Evolutionary conservation across 805 yeast genomes (phyloP).

Genomic region (Candida sphagnicola): DNA sequence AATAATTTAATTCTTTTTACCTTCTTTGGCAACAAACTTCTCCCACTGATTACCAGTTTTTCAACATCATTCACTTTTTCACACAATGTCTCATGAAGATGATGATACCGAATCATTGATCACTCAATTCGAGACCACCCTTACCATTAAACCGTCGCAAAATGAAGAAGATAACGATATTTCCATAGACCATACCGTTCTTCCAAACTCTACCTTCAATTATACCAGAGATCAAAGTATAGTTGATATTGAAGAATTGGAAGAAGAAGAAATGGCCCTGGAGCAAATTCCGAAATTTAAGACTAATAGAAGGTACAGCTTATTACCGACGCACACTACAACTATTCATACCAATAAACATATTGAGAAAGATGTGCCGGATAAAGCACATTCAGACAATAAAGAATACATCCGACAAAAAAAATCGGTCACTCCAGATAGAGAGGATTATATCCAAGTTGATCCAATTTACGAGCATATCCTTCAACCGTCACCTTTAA

Average conservation of each 20-base stretch:
- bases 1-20: too few species aligned
- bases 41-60: too few species aligned
- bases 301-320: slow-evolving; percentile 26
- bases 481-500: slow-evolving; percentile 30
- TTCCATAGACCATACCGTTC: slow-evolving; percentile 38
- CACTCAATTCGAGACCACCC: slow-evolving; percentile 42
- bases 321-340: slow-evolving; percentile 21
- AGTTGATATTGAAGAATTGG: slow-evolving; percentile 30
- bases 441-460: slow-evolving; percentile 11
- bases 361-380: slow-evolving; percentile 7
- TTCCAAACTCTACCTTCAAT: slow-evolving; percentile 22
- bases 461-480: slow-evolving; percentile 22
- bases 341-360: slow-evolving; percentile 7
- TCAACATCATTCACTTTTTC: too few species aligned
- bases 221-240: slow-evolving; percentile 28
- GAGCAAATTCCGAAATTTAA: slow-evolving; percentile 36
- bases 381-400: slow-evolving; percentile 5
- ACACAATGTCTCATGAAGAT: slow-evolving; percentile 11
- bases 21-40: too few species aligned
- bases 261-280: slow-evolving; percentile 30
- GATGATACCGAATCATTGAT: slow-evolving; percentile 37
- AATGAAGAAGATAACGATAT: slow-evolving; percentile 27
- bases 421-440: slow-evolving; percentile 12
- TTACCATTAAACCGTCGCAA: slow-evolving; percentile 36
- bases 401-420: not conserved